Base-by-base conservation (phyloP, 176 grass and related monocot genomes). In the Eragrostis curvula region DNA sequence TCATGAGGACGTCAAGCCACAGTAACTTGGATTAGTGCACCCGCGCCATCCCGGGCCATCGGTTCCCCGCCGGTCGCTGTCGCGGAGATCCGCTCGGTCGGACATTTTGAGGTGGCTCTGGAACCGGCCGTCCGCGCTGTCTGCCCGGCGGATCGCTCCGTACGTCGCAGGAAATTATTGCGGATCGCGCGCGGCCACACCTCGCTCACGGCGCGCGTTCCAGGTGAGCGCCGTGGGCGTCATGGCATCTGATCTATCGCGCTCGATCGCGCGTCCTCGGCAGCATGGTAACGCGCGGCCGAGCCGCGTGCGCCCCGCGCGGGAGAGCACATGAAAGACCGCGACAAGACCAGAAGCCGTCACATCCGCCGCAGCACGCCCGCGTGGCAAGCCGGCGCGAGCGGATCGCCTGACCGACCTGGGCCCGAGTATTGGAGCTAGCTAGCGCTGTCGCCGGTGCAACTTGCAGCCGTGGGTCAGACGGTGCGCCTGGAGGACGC, bases 221-320 rank as follows among this genome's bases (percentile, higher is more conserved):
- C 15, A 23, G 44, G 85, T 15, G 79, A 44, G 5, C 67, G 75
- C 81, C 81, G 69, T 89, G 72, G 30, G 18, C 71, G 83, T 25
- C 78, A 85, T 85, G 87, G 83, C 87, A n/a, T n/a, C n/a, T n/a
- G n/a, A n/a, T n/a, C n/a, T n/a, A 81, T 45, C 23, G 55, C 55
- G 3, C 17, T 20, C n/a, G n/a, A n/a, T n/a, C n/a, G 29, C 6
- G 71, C 71, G n/a, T n/a, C 5, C 13, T 14, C 16, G 43, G 74
- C 74, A 51, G 49, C 30, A 43, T 21, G 41, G 10, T 12, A 20
- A 3, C 25, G 9, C 12, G 25, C 32, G 7, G 16, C 32, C 11
- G 25, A 24, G 7, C 56, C 63, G 18, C n/a, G 9, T 24, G 3
- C 8, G 14, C 29, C 29, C 12, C 61, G 41, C 61, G 66, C 52